phyloP scores from a whole-genome alignment of 2,329 filamentous ascomycete species.

The Talaromyces verruculosus region DNA sequence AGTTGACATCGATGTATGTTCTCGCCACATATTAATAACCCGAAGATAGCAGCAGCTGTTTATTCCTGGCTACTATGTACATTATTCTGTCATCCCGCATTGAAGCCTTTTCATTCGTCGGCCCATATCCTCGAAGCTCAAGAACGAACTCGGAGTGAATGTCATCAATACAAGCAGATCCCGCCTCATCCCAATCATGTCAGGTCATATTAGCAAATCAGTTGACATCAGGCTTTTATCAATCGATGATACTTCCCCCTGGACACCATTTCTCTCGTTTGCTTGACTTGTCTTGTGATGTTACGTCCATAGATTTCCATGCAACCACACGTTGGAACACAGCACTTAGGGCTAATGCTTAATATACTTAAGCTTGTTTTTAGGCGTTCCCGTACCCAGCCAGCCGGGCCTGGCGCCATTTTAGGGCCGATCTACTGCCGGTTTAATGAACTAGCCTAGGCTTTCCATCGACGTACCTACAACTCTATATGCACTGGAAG shows the following conservation, averaged over 20 bases:
- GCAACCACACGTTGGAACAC: background rate
- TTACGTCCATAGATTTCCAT: background rate
- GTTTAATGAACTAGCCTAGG: background rate
- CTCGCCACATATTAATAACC: no score
- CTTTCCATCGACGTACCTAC: background rate
- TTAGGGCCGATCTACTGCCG: background rate
- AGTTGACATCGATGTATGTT: no score
- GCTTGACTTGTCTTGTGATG: background rate
- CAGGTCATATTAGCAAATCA: no score
- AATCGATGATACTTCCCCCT: background rate
- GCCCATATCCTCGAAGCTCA: background rate
- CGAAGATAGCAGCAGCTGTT: background rate
- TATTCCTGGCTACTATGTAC: background rate
- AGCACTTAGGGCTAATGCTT: background rate
- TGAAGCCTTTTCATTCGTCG: background rate
- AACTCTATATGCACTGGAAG: no score
- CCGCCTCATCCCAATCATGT: background rate
- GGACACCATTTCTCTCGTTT: background rate
- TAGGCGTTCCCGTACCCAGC: background rate
- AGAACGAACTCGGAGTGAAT: background rate
- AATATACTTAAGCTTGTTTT: constrained; percentile 17
- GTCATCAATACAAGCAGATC: background rate
- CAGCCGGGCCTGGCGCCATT: background rate
- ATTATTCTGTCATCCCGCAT: background rate
- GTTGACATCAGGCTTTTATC: no score